Conservation (phyloP, 2,329 filamentous ascomycete genomes). For the Aspergillus ustus region DNA sequence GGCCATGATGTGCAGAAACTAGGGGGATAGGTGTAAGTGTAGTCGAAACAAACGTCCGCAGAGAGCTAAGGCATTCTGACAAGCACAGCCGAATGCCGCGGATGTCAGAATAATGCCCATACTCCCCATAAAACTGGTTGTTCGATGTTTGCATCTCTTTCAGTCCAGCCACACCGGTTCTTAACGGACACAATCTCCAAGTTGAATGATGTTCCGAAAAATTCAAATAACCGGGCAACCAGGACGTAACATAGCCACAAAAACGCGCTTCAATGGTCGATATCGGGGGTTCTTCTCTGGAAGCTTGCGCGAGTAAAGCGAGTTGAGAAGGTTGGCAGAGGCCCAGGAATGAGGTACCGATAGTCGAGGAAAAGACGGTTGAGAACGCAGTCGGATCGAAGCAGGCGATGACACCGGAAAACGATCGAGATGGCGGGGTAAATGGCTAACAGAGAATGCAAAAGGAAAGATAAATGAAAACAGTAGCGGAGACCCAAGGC, state of each 20-base stretch:
- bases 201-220: slow-evolving; percentile 22
- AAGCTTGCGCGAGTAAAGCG: slow-evolving; percentile 19
- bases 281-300: slow-evolving; percentile 26
- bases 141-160: slow-evolving; percentile 40
- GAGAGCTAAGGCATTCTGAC: slow-evolving; percentile 25
- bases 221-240: slow-evolving; percentile 27
- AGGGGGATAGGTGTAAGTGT: slow-evolving; percentile 19
- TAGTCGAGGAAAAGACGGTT: slow-evolving; percentile 23
- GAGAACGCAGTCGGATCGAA: slow-evolving; percentile 36
- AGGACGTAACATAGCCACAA: slow-evolving; percentile 42
- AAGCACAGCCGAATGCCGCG: slow-evolving; percentile 25
- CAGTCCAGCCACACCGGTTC: slow-evolving; percentile 32
- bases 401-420: slow-evolving; percentile 35
- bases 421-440: slow-evolving; percentile 39
- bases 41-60: slow-evolving; percentile 18
- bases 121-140: slow-evolving; percentile 30
- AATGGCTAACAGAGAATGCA: slow-evolving; percentile 43
- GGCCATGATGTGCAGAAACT: slow-evolving; percentile 19
- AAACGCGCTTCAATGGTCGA: slow-evolving; percentile 36
- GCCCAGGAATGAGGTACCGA: slow-evolving; percentile 18
- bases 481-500: slow-evolving; percentile 34
- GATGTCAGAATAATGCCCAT: slow-evolving; percentile 25
- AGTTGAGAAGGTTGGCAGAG: slow-evolving; percentile 11
- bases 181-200: slow-evolving; percentile 20
- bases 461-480: slow-evolving; percentile 33